These are phyloP conservation scores for Candida maesae DNA, from an alignment of 805 yeast genomes.

Conservation along the genomic window DNA sequence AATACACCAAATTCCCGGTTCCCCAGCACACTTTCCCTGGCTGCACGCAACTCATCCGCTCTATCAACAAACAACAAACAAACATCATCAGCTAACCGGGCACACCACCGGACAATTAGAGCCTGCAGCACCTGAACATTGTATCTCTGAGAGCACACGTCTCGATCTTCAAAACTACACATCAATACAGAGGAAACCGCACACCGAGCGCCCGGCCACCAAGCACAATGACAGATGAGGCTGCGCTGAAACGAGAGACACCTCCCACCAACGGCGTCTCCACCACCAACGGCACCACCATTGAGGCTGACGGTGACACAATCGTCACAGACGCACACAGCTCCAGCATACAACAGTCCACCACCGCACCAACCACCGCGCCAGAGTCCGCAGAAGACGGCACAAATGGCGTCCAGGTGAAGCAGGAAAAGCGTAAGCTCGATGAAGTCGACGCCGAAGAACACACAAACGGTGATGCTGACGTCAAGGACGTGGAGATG, in stretches of 20 bases:
- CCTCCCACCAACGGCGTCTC: background rate
- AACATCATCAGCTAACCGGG: no score
- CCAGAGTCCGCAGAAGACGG: background rate
- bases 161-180: no score
- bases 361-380: slow-evolving; percentile 7
- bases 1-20: no score
- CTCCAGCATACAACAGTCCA: no score
- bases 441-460: slow-evolving; percentile 21
- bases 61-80: no score
- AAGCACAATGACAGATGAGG: slow-evolving; percentile 4
- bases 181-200: no score
- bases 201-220: no score
- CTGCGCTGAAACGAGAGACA: background rate
- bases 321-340: slow-evolving; percentile 12
- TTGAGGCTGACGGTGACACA: slow-evolving; percentile 10
- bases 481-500: slow-evolving; percentile 9
- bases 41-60: no score
- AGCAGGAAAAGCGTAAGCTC: slow-evolving; percentile 22
- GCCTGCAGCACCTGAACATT: no score
- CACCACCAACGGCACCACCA: background rate
- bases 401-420: background rate
- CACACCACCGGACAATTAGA: no score
- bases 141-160: no score
- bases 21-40: no score
- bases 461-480: slow-evolving; percentile 2